Evolutionary conservation across 208 protist species (phyloP), one percentile per base, ranked within the genome.

Genomic region (Perkinsela sp.): DNA sequence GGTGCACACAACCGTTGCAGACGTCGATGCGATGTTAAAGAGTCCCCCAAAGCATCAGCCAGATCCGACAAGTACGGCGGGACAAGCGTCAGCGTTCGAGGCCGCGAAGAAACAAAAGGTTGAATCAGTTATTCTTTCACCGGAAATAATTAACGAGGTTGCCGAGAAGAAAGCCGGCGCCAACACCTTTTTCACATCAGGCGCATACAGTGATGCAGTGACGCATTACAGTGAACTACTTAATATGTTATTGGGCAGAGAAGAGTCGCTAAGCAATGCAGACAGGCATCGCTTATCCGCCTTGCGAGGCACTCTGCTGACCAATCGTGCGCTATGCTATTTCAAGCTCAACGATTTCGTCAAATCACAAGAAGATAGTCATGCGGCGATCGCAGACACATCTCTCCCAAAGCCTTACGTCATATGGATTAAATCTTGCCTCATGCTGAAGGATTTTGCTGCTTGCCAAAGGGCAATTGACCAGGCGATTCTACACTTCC

Each of bases 1-100:
- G 22, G 78, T 90, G 1, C 79, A 88, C 70, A 86, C 79, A 69
- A 73, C 75, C 0, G 1, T 85, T 40, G 32, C 68, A 15, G 30
- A 57, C 48, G 87, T 80, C 70, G 69, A 84, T 29, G 40, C 69
- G 30, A 75, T 89, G 29, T 68, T 76, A 30, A 29, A 0, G 6
- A 67, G 79, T 67, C 83, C 83, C 1, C 82, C 81, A 15, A 71
- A 70, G 65, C 75, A 74, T 15, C 31, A 68, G 30, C 81, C 82
- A 72, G 80, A 89, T 69, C 65, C 83, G 28, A 85, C 48, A 6
- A 67, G 65, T 15, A 15, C 28, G 22, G 48, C 48, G 40, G 40
- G 40, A n/a, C 40, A 57, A 57, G 22, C 6, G 22, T 6, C 40
- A 57, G 40, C 40, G 13, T 22, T 57, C 22, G 40, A 57, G 40